Evolutionary conservation across 139 green algal species (phyloP), one percentile per base, ranked within the genome.

Genomic region (Chlorella sp.): DNA sequence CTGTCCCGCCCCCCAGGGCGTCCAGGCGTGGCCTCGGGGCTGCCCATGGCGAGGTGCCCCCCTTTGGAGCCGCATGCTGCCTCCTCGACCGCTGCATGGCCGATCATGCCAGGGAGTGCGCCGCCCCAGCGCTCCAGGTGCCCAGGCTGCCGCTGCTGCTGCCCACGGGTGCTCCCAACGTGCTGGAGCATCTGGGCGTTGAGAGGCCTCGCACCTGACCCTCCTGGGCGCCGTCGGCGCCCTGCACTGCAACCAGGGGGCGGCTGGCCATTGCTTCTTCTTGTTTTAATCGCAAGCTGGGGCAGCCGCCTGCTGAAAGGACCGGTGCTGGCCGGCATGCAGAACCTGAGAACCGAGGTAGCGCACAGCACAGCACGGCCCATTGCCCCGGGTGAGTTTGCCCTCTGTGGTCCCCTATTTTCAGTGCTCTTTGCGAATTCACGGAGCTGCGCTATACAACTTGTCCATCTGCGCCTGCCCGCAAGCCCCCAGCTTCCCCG

Each of bases 151-250:
- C 21, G 30, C 30, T 24, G 71, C 3, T 30, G 71, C 48, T 57
- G 48, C 9, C 48, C 48, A 57, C 48, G 48, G 48, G 48, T 57
- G 48, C 5, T 57, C 5, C 9, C 48, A 57, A 57, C 7, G 48
- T 5, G 48, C 48, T 16, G 48, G 48, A 57, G 48, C 48, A 9
- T 5, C 48, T 57, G 48, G 48, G 48, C 7, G 48, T 57, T 57
- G 48, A 57, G 48, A 57, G 48, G 48, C 7, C 48, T 36, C 75
- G 24, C 48, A 90, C 83, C 89, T 92, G 83, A 37, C 16, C 66
- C 37, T 32, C 83, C 42, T 71, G 83, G 37, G 39, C 60, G 75
- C 89, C 85, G 61, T 88, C 64, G 83, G 75, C 34, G n/a, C 75
- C 75, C 34, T 53, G 34, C 26, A 86, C 82, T 30, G 19, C 48